A percentile compares a stretch with the other conserved stretches of the same genome.
These are phyloP conservation scores for Toxicodendron radicans DNA, from an alignment of 345 rosid genomes.

Conservation along the genomic window DNA sequence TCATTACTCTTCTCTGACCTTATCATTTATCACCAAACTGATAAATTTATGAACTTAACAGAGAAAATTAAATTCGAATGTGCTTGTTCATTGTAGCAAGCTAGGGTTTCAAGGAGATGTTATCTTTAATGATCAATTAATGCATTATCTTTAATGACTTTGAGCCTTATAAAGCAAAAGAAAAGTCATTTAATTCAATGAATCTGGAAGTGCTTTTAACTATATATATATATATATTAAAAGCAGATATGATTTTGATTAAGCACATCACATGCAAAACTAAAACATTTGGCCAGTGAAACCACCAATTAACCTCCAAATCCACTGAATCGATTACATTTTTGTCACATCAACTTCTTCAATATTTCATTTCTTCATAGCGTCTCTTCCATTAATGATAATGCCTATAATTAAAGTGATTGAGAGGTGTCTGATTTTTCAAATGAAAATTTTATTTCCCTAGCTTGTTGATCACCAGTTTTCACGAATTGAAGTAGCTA, in stretches of 20 bases:
- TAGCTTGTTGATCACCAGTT: too few species aligned
- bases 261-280: conserved; percentile 14
- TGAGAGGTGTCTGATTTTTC: not conserved
- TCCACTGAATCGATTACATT: not conserved
- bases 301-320: not conserved
- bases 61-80: too few species aligned
- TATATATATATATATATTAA: not conserved
- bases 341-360: not conserved
- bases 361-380: not conserved
- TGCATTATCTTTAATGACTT: not conserved
- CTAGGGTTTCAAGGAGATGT: too few species aligned
- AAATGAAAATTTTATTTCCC: too few species aligned
- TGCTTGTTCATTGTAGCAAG: too few species aligned
- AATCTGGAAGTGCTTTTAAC: not conserved
- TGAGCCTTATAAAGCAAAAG: not conserved
- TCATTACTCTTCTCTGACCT: too few species aligned
- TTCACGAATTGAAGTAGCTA: too few species aligned
- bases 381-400: not conserved
- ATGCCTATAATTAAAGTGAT: not conserved
- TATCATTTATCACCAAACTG: too few species aligned
- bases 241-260: too few species aligned
- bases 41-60: too few species aligned
- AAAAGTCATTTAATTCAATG: conserved; percentile 7
- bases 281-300: not conserved
- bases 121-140: too few species aligned